A percentile compares a stretch with the other conserved stretches of the same genome.
phyloP scores from a whole-genome alignment of 305 asterid genomes.

The Lippia alba region DNA sequence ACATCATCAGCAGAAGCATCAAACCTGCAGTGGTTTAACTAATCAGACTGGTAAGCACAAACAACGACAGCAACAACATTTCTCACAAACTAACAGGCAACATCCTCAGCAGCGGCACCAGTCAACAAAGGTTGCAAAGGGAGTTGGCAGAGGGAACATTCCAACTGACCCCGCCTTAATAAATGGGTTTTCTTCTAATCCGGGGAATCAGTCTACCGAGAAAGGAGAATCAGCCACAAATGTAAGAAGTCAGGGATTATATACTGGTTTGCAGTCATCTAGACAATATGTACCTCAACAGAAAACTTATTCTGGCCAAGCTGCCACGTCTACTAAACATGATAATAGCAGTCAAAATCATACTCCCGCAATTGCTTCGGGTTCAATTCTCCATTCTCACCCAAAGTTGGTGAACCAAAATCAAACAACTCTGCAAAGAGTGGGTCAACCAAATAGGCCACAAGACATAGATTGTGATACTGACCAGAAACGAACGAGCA shows the following conservation, averaged over 20 bases:
- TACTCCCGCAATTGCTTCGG: slow-evolving; percentile 16
- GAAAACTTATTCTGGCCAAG: slow-evolving; percentile 55
- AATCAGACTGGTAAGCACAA: slow-evolving; percentile 65
- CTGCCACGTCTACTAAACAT: slow-evolving; percentile 6
- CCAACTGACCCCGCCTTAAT: slow-evolving; percentile 50
- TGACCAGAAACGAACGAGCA: slow-evolving; percentile 47
- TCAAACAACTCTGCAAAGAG: slow-evolving; percentile 51
- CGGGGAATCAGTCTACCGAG: slow-evolving; percentile 47
- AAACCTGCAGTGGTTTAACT: slow-evolving; percentile 54
- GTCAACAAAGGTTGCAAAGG: slow-evolving; percentile 68
- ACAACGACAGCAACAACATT: slow-evolving; percentile 57
- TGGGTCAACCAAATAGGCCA: slow-evolving; percentile 47
- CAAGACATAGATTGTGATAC: slow-evolving; percentile 54
- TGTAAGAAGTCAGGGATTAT: slow-evolving; percentile 50
- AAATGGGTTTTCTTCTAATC: slow-evolving; percentile 61
- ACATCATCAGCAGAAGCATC: slow-evolving; percentile 52
- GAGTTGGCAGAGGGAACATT: slow-evolving; percentile 67
- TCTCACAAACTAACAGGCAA: slow-evolving; percentile 66
- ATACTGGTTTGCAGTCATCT: slow-evolving; percentile 51
- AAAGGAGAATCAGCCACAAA: slow-evolving; percentile 52
- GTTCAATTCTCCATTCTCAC: slow-evolving; percentile 25
- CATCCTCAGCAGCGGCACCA: slow-evolving; percentile 70
- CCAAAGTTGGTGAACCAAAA: slow-evolving; percentile 54
- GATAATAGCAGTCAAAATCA: slow-evolving; percentile 53
- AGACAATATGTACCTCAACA: slow-evolving; percentile 56